phyloP scores from a whole-genome alignment of 2,329 filamentous ascomycete species.

The Microcyclospora tardicrescens region DNA sequence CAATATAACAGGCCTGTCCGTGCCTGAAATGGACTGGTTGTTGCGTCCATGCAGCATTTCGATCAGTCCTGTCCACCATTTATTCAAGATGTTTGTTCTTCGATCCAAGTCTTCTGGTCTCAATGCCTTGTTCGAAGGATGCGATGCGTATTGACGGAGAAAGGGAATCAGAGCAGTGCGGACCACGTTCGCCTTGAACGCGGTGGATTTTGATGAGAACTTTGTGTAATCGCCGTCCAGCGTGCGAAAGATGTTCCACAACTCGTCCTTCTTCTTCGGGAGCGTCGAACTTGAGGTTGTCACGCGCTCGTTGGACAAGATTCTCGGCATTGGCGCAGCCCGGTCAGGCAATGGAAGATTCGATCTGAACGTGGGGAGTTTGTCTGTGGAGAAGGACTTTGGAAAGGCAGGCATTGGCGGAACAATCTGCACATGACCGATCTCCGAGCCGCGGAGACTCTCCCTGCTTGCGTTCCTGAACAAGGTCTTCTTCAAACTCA shows the following conservation, averaged over 20 bases:
- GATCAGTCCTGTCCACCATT: constrained; percentile 77
- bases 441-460: no score
- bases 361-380: constrained; percentile 26
- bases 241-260: constrained; percentile 55
- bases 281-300: constrained; percentile 6
- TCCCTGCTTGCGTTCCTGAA: constrained; percentile 3
- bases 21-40: constrained; percentile 65
- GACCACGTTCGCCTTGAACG: constrained; percentile 63
- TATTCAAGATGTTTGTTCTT: constrained; percentile 66
- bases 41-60: constrained; percentile 68
- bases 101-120: constrained; percentile 73
- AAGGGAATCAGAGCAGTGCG: constrained; percentile 64
- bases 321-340: constrained; percentile 31
- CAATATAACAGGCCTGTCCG: constrained; percentile 69
- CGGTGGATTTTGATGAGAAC: constrained; percentile 61
- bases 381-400: constrained; percentile 38
- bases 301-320: constrained; percentile 24
- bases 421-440: no score
- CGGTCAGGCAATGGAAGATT: constrained; percentile 22
- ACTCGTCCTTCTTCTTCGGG: constrained; percentile 51
- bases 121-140: constrained; percentile 53
- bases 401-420: constrained; percentile 27
- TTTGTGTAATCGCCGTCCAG: constrained; percentile 58
- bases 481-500: constrained; percentile 5
- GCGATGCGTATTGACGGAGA: constrained; percentile 53